phyloP scores from a whole-genome alignment of 2,329 filamentous ascomycete genomes.

The Penicillium verrucosum region DNA sequence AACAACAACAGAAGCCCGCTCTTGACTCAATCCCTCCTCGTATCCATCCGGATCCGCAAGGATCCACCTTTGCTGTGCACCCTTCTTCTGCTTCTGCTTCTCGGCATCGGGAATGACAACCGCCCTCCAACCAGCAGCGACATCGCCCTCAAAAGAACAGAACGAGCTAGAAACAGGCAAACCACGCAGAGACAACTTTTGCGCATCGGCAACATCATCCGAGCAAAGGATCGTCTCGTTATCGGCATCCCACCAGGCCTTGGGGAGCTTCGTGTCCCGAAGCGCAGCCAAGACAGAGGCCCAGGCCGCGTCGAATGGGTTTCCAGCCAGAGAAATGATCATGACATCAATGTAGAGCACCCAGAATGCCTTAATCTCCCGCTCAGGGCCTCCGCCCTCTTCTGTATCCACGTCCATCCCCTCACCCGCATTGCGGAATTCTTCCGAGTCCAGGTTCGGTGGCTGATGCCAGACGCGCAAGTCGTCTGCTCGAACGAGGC shows the following conservation, averaged over 20 bases:
- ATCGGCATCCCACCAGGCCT: conserved; percentile 79
- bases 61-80: conserved; percentile 58
- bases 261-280: conserved; percentile 70
- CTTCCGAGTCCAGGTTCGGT: conserved; percentile 37
- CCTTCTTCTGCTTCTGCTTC: conserved; percentile 43
- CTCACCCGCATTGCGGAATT: conserved; percentile 41
- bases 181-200: conserved; percentile 58
- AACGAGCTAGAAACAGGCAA: conserved; percentile 76
- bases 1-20: conserved; percentile 80
- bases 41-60: conserved; percentile 84
- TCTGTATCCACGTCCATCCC: conserved; percentile 49
- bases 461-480: conserved; percentile 69
- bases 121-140: conserved; percentile 38
- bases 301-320: conserved; percentile 90
- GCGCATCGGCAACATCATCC: conserved; percentile 53
- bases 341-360: conserved; percentile 92
- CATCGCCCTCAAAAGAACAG: conserved; percentile 67
- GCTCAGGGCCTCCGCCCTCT: conserved; percentile 28
- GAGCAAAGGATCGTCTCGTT: conserved; percentile 75
- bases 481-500: conserved; percentile 63
- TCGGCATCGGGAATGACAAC: conserved; percentile 35
- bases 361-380: conserved; percentile 81
- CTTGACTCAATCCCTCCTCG: conserved; percentile 80
- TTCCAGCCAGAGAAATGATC: conserved; percentile 89
- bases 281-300: conserved; percentile 77